Evolutionary conservation across 768 basidiomycete species (phyloP), one percentile per base, ranked within the genome.

Genomic region (Boletus reticuloceps): DNA sequence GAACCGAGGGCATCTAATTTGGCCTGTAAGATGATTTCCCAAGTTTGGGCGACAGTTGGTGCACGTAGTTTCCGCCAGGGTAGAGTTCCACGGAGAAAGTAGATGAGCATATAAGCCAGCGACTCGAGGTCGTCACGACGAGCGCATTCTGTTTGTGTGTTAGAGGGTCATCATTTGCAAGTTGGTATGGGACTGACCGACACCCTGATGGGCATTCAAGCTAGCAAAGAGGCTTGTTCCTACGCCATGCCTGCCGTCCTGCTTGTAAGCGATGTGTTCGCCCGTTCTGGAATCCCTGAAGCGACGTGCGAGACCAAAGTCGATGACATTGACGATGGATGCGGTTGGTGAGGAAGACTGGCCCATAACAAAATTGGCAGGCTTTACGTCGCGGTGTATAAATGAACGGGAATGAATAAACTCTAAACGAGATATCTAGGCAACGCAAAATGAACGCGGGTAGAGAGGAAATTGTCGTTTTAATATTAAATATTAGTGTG

Each of bases 301-400:
- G 61, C 86, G 87, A 68, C 89, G 89, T 0, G 89, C 88, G 44
- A 91, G 85, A 14, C 89, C 89, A 72, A 91, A 91, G 74, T 91
- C 89, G 62, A 91, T 91, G 61, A 99, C 90, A 71, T 98, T 96
- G 69, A 99, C 94, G 64, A 86, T 74, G 63, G 81, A 79, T 0
- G 80, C 66, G 70, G 81, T 76, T 59, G 83, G 86, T 58, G 84
- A 84, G 44, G 84, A 82, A 0, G 67, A 45, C 16, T 54, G 51
- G 59, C 93, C 91, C 92, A 98, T 98, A 57, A 99, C 88, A 69
- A 99, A 99, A 75, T 99, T 98, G 65, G 96, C 96, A 37, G 96
- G 96, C 72, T 98, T 99, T 73, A 99, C 89, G 69, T 98, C 96
- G 61, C 96, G 90, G 71, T 98, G 96, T 40, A 97, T 85, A 62